Conservation (phyloP, 1,284 basidiomycete species). For the Clitocybe nebularis region DNA sequence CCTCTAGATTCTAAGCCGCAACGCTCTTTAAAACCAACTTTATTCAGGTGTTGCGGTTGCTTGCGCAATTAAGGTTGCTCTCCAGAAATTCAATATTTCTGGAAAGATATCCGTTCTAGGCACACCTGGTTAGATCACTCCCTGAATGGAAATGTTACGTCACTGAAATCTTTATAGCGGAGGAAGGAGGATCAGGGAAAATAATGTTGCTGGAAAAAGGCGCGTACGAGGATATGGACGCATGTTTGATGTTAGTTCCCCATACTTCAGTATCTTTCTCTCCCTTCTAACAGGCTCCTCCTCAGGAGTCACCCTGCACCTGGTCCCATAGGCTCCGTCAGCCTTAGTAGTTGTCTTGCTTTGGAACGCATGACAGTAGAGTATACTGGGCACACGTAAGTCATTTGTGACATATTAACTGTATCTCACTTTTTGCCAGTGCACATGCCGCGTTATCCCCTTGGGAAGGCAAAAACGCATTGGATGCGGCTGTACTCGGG, state of each 20-base stretch:
- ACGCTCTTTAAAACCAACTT: not conserved
- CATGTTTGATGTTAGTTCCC: conserved; percentile 55
- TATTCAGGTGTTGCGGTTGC: conserved; percentile 62
- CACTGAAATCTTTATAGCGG: conserved; percentile 36
- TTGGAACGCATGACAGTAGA: conserved; percentile 46
- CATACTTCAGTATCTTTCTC: conserved; percentile 7
- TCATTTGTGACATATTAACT: conserved; percentile 10
- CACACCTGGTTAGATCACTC: conserved; percentile 54
- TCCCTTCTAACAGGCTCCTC: not conserved
- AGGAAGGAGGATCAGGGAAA: conserved; percentile 75
- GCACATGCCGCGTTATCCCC: conserved; percentile 68
- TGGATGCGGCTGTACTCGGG: conserved; percentile 72
- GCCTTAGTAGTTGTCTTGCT: conserved; percentile 51
- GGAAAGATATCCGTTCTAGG: conserved; percentile 73
- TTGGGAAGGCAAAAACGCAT: conserved; percentile 74
- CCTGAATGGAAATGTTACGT: not conserved
- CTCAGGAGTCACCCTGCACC: conserved; percentile 63
- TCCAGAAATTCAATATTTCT: conserved; percentile 53
- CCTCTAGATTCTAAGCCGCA: too few species aligned
- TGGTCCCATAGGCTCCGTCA: conserved; percentile 51
- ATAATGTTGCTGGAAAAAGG: conserved; percentile 56
- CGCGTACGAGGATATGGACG: conserved; percentile 64
- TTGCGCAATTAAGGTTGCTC: conserved; percentile 53
- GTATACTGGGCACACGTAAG: conserved; percentile 58
- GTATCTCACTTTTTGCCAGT: conserved; percentile 26